These are phyloP conservation scores for Vickermania spadyakhi DNA, from an alignment of 208 protist species.

Conservation along the genomic window DNA sequence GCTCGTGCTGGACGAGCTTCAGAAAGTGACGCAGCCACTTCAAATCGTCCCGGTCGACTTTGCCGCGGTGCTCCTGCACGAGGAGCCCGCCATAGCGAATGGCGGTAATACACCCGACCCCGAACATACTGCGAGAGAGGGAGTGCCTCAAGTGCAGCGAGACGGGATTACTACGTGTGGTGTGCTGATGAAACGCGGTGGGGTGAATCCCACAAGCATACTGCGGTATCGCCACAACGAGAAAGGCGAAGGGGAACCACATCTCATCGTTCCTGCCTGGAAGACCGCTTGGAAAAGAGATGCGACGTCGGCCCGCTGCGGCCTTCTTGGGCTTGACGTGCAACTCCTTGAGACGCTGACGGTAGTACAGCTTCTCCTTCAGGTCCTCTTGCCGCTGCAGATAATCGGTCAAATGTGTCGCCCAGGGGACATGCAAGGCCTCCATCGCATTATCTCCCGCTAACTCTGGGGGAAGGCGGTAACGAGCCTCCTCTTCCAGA, in stretches of 20 bases:
- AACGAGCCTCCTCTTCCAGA: background rate
- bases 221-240: slow-evolving; percentile 46
- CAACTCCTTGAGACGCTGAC: background rate
- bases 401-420: background rate
- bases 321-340: background rate
- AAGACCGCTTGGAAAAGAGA: background rate
- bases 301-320: background rate
- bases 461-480: background rate
- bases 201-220: slow-evolving; percentile 46
- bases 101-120: slow-evolving; percentile 43
- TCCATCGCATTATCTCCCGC: background rate
- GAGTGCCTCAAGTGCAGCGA: slow-evolving; percentile 34
- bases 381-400: background rate
- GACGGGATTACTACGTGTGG: slow-evolving; percentile 32
- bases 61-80: slow-evolving; percentile 47
- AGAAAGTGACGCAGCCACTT: slow-evolving; percentile 28
- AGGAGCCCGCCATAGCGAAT: slow-evolving; percentile 53
- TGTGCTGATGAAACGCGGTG: slow-evolving; percentile 27
- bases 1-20: slow-evolving; percentile 6
- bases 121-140: slow-evolving; percentile 30
- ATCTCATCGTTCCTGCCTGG: slow-evolving; percentile 10
- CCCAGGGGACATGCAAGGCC: background rate
- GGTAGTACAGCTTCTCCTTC: slow-evolving; percentile 8
- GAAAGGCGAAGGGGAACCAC: slow-evolving; percentile 45
- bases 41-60: slow-evolving; percentile 19